Base-by-base conservation (phyloP, 2,329 filamentous ascomycete genomes). In the Westerdykella ornata region DNA sequence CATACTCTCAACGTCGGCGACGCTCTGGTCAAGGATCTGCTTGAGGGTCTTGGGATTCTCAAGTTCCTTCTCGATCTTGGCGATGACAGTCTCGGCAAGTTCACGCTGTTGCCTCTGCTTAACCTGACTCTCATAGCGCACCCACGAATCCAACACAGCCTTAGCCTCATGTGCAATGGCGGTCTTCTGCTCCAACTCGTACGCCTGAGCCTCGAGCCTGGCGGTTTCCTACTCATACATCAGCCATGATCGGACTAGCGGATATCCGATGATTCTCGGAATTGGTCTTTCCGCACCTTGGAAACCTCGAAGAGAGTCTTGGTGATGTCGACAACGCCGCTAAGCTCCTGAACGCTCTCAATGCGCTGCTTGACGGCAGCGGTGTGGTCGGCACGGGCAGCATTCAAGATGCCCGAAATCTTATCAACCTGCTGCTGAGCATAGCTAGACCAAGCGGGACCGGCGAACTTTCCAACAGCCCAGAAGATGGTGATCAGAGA, bases 61-160 rank as follows among this genome's bases (percentile, higher is more conserved):
- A 45, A 98, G 82, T 79, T 97, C 90, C 82, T 97, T 97, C 72
- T 86, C 84, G 67, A 97, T 92, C 82, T 96, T 98, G 77, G 85
- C 81, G 64, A 98, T 97, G 71, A 98, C 77, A 70, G 75, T 81
- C 67, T 94, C 82, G 52, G 92, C 88, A 54, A 98, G 81, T 79
- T 98, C 92, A 72, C 79, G 84, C 80, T 98, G 92, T 78, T 98
- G 88, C 70, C 92, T 85, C 77, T 90, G 85, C 85, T 97, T 98
- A 66, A 98, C 89, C 78, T 97, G 92, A 61, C 85, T 76, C 77
- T 98, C 92, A 72, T 98, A 98, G 68, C 92, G 85, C 53, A 97
- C 89, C 94, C 92, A 98, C 44, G 88, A 96, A 70, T 98, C 92
- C 53, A 98, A 82, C 45, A 97, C 92, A 48, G 78, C 65, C 84